These are phyloP conservation scores for Penstemon eatonii DNA, from an alignment of 257 asterid species.

Conservation along the genomic window DNA sequence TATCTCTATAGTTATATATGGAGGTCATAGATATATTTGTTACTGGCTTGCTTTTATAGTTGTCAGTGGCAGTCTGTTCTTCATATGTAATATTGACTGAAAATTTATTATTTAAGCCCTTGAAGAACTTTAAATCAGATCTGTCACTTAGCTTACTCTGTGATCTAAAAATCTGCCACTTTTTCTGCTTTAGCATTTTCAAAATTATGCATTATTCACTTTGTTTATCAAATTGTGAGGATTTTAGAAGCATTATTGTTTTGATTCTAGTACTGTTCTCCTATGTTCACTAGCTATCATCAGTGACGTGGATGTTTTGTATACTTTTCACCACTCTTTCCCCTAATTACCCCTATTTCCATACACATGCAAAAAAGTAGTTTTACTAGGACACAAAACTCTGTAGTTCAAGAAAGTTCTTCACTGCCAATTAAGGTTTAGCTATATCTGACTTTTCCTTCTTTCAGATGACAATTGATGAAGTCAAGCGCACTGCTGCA, in stretches of 20 bases:
- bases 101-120: not conserved
- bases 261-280: not conserved
- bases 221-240: slow-evolving; percentile 6
- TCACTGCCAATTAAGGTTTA: too few species aligned
- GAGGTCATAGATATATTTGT: not conserved
- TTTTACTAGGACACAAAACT: too few species aligned
- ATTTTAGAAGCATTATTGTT: not conserved
- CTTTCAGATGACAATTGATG: slow-evolving; percentile 84
- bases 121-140: too few species aligned
- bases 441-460: slow-evolving; percentile 22
- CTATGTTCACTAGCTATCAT: not conserved
- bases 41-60: not conserved
- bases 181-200: slow-evolving; percentile 3
- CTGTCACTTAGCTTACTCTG: not conserved
- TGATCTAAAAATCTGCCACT: not conserved
- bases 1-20: not conserved
- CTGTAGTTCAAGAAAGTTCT: too few species aligned
- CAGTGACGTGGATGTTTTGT: slow-evolving; percentile 15
- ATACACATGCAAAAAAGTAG: not conserved
- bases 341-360: not conserved
- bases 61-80: not conserved
- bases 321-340: not conserved
- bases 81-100: not conserved
- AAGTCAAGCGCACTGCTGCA: slow-evolving; percentile 92
- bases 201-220: not conserved